These are phyloP conservation scores for Chaetomium fimeti DNA, from an alignment of 495 filamentous ascomycete genomes.

Conservation along the genomic window DNA sequence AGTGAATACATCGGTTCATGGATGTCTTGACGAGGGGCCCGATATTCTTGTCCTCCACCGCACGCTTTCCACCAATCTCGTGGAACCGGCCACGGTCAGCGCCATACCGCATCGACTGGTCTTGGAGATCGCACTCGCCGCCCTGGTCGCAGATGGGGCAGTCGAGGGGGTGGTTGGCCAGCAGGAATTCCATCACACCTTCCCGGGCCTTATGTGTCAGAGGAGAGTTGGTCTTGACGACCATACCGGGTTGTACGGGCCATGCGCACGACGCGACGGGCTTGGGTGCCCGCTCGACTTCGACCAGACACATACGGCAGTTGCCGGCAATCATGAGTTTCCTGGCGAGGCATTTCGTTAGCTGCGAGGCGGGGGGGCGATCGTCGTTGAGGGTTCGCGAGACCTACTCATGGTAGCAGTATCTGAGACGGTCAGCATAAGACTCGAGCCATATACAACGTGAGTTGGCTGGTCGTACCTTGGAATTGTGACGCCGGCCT, in stretches of 20 bases:
- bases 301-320: slow-evolving; percentile 98
- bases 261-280: slow-evolving; percentile 97
- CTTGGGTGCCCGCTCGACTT: slow-evolving; percentile 93
- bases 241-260: slow-evolving; percentile 98
- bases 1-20: slow-evolving; percentile 99
- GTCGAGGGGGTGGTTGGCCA: slow-evolving; percentile 96
- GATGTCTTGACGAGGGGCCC: slow-evolving; percentile 98
- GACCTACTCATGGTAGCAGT: slow-evolving; percentile 95
- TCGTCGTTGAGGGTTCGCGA: slow-evolving; percentile 21
- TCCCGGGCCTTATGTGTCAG: slow-evolving; percentile 95
- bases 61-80: slow-evolving; percentile 90
- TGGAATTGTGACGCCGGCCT: slow-evolving; percentile 87
- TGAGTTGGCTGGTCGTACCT: slow-evolving; percentile 51
- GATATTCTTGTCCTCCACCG: slow-evolving; percentile 98
- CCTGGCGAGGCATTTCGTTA: slow-evolving; percentile 50
- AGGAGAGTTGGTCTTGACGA: slow-evolving; percentile 96
- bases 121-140: slow-evolving; percentile 97
- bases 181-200: slow-evolving; percentile 97
- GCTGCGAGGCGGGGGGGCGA: slow-evolving; percentile 22
- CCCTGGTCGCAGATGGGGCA: slow-evolving; percentile 98
- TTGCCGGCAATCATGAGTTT: slow-evolving; percentile 99
- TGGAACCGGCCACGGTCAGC: slow-evolving; percentile 95
- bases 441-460: background rate
- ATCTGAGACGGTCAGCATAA: slow-evolving; percentile 60
- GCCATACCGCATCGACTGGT: slow-evolving; percentile 98